Evolutionary conservation across 495 filamentous ascomycete species (phyloP).

Genomic region (Xylaria grammica): DNA sequence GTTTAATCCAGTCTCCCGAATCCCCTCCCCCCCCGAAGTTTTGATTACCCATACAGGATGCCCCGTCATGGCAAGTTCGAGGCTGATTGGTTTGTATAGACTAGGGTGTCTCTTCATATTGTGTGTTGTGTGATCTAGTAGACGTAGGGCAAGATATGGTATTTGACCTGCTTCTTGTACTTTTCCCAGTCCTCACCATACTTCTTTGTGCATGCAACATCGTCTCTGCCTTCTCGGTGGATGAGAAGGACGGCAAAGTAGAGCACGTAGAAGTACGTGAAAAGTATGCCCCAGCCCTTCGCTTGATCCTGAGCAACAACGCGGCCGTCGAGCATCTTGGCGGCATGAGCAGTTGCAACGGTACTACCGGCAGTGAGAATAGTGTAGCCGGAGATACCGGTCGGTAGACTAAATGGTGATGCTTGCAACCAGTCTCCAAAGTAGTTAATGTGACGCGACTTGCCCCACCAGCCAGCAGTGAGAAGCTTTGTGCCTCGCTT

Average conservation of each 20-base stretch:
- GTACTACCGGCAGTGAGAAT: constrained; percentile 59
- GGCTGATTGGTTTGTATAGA: neutral
- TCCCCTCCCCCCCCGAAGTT: too few species aligned
- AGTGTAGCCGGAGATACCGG: constrained; percentile 80
- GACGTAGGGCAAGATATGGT: constrained; percentile 86
- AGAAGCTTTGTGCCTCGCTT: constrained; percentile 80
- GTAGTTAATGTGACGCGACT: constrained; percentile 94
- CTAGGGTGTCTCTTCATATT: neutral
- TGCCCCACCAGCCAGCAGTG: constrained; percentile 93
- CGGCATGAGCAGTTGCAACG: constrained; percentile 44
- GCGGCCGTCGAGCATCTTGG: constrained; percentile 62
- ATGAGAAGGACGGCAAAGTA: constrained; percentile 91
- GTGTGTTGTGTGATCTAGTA: constrained; percentile 60
- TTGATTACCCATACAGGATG: neutral
- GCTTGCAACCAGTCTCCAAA: constrained; percentile 95
- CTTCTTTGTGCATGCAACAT: constrained; percentile 89
- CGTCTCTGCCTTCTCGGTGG: constrained; percentile 90
- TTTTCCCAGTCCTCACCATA: constrained; percentile 94
- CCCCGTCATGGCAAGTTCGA: neutral
- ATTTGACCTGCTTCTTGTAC: constrained; percentile 84
- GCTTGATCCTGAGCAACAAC: constrained; percentile 73
- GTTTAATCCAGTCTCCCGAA: neutral
- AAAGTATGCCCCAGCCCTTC: constrained; percentile 78
- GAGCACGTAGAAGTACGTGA: constrained; percentile 94
- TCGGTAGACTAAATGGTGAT: constrained; percentile 91